Conservation (phyloP, 2,329 filamentous ascomycete species). For the Cladosporium sp. region DNA sequence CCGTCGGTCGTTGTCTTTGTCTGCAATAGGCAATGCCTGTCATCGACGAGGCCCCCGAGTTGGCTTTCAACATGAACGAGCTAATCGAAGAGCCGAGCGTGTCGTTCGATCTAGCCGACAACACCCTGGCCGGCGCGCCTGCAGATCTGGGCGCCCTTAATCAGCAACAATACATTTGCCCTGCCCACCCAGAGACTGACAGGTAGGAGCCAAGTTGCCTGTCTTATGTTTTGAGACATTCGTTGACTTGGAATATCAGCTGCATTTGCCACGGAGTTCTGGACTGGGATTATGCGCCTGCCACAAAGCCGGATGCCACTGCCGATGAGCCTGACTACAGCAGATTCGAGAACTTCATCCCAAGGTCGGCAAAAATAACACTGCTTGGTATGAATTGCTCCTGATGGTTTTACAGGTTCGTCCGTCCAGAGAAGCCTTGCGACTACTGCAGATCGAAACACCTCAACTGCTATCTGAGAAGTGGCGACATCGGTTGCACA, state of each 20-base stretch:
- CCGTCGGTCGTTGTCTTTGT: neutral
- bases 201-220: constrained; percentile 7
- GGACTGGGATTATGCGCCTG: constrained; percentile 20
- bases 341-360: constrained; percentile 49
- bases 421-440: constrained; percentile 47
- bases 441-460: constrained; percentile 49
- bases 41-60: constrained; percentile 22
- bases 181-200: constrained; percentile 18
- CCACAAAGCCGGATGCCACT: neutral
- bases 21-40: constrained; percentile 20
- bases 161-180: constrained; percentile 17
- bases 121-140: constrained; percentile 15
- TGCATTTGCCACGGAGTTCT: constrained; percentile 26
- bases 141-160: constrained; percentile 6
- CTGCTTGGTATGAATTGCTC: neutral
- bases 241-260: constrained; percentile 8
- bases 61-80: constrained; percentile 19
- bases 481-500: constrained; percentile 44
- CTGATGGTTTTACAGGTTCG: constrained; percentile 27
- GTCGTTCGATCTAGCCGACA: constrained; percentile 1
- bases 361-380: constrained; percentile 23
- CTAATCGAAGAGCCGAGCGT: constrained; percentile 2
- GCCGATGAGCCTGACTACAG: constrained; percentile 36
- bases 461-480: constrained; percentile 48
- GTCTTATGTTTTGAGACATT: neutral